These are phyloP conservation scores for Lactarius quietus DNA, from an alignment of 768 basidiomycete genomes.

Conservation along the genomic window DNA sequence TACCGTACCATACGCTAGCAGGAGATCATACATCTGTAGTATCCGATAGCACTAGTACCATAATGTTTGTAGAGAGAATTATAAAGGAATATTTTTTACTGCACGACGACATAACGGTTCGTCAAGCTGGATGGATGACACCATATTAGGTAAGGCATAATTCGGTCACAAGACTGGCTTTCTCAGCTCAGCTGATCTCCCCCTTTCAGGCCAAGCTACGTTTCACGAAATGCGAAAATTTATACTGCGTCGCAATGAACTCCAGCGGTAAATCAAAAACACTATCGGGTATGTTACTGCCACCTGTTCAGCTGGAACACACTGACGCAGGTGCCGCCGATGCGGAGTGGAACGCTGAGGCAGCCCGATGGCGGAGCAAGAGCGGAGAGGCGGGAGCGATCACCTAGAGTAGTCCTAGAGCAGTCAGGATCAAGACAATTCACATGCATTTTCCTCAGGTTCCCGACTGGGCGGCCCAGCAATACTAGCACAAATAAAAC, in stretches of 20 bases:
- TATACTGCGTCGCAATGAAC: not conserved
- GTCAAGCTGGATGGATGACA: too few relatives aligned
- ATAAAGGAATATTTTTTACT: too few relatives aligned
- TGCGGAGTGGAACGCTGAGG: not conserved
- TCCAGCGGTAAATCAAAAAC: not conserved
- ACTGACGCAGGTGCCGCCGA: not conserved
- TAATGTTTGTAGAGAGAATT: too few relatives aligned
- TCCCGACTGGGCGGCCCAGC: not conserved
- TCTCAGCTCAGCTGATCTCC: not conserved
- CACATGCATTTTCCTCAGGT: conserved; percentile 7
- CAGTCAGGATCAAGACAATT: not conserved
- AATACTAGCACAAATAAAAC: not conserved
- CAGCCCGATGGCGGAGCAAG: conserved; percentile 6
- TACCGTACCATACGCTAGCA: too few relatives aligned
- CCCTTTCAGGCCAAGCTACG: not conserved
- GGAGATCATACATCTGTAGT: too few relatives aligned
- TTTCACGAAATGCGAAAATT: not conserved
- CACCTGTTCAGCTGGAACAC: not conserved
- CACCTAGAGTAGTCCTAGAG: not conserved
- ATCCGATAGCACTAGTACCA: too few relatives aligned
- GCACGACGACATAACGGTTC: too few relatives aligned
- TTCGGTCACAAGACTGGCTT: not conserved
- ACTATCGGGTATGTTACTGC: too few relatives aligned
- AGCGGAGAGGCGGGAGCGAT: conserved; percentile 1
- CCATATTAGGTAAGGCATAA: too few relatives aligned